Conservation (phyloP, 1,284 basidiomycete genomes). For the Leccinum insolens region DNA sequence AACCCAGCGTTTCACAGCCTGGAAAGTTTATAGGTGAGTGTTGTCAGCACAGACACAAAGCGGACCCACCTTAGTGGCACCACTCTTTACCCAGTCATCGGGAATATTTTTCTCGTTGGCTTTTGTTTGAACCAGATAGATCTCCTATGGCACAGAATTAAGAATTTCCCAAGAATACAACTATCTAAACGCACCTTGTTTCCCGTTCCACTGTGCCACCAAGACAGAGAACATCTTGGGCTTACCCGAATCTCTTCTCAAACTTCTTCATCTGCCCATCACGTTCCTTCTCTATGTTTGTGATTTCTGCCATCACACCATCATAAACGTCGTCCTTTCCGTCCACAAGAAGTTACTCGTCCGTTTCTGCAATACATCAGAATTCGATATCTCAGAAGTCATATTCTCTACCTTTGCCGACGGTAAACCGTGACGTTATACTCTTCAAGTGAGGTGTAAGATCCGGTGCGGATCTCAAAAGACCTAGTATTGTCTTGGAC, state of each 20-base stretch:
- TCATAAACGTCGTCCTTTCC: conserved; percentile 90
- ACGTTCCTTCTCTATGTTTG: conserved; percentile 69
- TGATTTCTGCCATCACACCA: conserved; percentile 70
- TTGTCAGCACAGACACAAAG: background rate
- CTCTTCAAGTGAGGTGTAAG: conserved; percentile 70
- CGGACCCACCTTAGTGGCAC: conserved; percentile 72
- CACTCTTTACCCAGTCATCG: conserved; percentile 80
- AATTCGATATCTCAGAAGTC: conserved; percentile 11
- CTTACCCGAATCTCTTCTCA: conserved; percentile 61
- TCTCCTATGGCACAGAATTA: conserved; percentile 59
- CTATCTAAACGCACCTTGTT: conserved; percentile 59
- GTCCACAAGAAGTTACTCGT: conserved; percentile 73
- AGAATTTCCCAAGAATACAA: background rate
- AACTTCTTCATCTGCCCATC: conserved; percentile 65
- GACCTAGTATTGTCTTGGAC: conserved; percentile 71
- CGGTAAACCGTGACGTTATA: conserved; percentile 69
- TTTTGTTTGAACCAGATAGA: conserved; percentile 82
- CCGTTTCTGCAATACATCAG: conserved; percentile 44
- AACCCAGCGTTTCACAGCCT: conserved; percentile 77
- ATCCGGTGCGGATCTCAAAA: conserved; percentile 84
- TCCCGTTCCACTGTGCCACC: conserved; percentile 85
- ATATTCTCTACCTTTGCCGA: conserved; percentile 57
- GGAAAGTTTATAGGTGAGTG: conserved; percentile 11
- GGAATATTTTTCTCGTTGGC: conserved; percentile 68
- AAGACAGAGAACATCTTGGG: conserved; percentile 57